Base-by-base conservation (phyloP, 2,329 filamentous ascomycete genomes). In the Epicoccum sorghinum region DNA sequence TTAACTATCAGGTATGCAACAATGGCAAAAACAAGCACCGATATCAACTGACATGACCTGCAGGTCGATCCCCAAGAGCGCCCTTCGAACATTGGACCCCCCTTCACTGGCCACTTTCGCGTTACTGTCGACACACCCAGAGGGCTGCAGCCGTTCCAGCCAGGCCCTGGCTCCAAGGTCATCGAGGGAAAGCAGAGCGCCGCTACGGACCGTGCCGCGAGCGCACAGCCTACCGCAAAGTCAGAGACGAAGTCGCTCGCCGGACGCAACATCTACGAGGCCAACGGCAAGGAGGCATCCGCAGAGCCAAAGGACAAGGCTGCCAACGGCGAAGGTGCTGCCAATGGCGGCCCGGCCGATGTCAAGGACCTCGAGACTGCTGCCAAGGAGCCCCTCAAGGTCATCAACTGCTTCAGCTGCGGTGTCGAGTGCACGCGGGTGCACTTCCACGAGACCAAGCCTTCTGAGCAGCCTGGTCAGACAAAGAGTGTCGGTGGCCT, bases 71-170 rank as follows among this genome's bases (percentile, higher is more conserved):
- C 93, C 27, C 93, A 97, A 72, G 93, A 95, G 63, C 86, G 95
- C 54, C 95, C 95, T 8, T 97, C 95, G 1, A 95, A 93, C 73
- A 93, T 98, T 64, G 93, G 93, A 1, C 93, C 95, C 3, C 95
- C 95, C 6, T 98, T 97, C 70, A 99, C 95, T 4, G 95, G 95
- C 35, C 95, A 99, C 75, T 99, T 99, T 83, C 89, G 91, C 74
- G 88, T 98, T 58, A 93, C 93, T 52, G 95, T 92, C 70, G 95
- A 99, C 73, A 99, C 95, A 0, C 95, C 95, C 47, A 88, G 95
- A 55, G 95, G 95, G 33, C 83, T 99, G 46, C 93, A 98, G 74
- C 90, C 93, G 23, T 96, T 93, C 85, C 95, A 99, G 72, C 95
- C 95, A 14, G 89, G 90, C 14, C 88, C 92, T 1, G 89, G 91